Base-by-base conservation (phyloP, 305 asterid species). In the Fraxinus baroniana region DNA sequence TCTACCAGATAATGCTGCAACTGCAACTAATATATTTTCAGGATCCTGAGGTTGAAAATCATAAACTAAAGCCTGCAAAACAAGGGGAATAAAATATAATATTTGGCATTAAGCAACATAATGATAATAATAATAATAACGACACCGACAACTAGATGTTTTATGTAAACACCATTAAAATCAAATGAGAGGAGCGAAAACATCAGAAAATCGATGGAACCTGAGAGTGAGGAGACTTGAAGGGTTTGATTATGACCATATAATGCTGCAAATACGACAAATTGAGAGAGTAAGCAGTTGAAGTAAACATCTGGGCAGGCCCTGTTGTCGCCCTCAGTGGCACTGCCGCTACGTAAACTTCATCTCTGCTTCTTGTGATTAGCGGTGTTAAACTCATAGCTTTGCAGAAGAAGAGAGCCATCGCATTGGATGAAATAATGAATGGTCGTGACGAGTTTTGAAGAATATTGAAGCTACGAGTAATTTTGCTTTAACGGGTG, bases 41-140 rank as follows among this genome's bases (percentile, higher is more conserved):
- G 98, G 97, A 83, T 94, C 94, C 81, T 81, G 33, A 12, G 98
- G 98, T 85, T 93, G 98, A 76, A 94, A 94, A 85, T 94, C 97
- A 81, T 85, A 93, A 32, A 89, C 98, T 73, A 88, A 15, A 22
- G 78, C 93, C 89, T 87, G 76, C 78, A 82, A 74, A 83, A 60
- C 2, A 7, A 55, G n/a, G 7, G 15, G 55, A n/a, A 20, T 20
- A 22, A 24, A n/a, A 10, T 8, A 64, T 26, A 64, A 24, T 64
- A 15, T 12, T 64, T 9, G 35, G 73, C 36, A 64, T 9, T 64
- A 64, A 17, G 73, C 73, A 24, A 9, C 1, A 26, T 2, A 2
- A 24, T 2, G 8, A 2, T 3, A 0, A 60, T 7, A 62, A 20
- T 60, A 20, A 10, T 1, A 7, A 39, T 39, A 8, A 36, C 41